Evolutionary conservation across 106 monocot genomes (phyloP).

Genomic region (Dendrobium officinale): DNA sequence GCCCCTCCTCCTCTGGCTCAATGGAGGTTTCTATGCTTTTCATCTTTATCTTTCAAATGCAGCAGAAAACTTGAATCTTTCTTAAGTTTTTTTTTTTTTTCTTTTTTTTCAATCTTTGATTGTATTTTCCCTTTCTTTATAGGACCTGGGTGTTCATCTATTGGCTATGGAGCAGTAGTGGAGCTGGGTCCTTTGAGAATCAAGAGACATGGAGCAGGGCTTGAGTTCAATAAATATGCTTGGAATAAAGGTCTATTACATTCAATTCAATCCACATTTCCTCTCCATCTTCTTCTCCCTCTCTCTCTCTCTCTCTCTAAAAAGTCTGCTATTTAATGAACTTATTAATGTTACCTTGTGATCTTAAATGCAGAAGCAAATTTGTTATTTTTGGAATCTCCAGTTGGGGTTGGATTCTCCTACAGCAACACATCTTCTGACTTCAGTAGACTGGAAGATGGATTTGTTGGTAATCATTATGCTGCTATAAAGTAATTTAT

Average conservation of each 20-base stretch:
- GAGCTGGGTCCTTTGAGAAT: slow-evolving; percentile 75
- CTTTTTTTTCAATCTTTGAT: not conserved
- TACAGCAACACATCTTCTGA: slow-evolving; percentile 76
- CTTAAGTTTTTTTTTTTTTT: not conserved
- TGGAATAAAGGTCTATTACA: slow-evolving; percentile 63
- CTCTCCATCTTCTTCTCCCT: not conserved
- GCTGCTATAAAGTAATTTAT: not conserved
- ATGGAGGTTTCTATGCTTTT: slow-evolving; percentile 46
- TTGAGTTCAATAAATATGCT: slow-evolving; percentile 74
- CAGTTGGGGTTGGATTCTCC: slow-evolving; percentile 67
- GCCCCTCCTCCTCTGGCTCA: slow-evolving; percentile 86
- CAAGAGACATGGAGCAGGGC: slow-evolving; percentile 45
- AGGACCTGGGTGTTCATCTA: slow-evolving; percentile 89
- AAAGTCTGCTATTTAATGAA: not conserved
- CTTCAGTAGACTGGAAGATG: slow-evolving; percentile 46
- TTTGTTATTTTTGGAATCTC: slow-evolving; percentile 66
- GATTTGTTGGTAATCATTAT: slow-evolving; percentile 53
- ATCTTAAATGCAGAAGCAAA: slow-evolving; percentile 52
- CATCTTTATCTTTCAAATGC: not conserved
- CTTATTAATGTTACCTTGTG: not conserved
- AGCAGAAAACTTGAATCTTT: not conserved
- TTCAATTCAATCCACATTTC: not conserved
- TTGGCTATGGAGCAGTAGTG: slow-evolving; percentile 78
- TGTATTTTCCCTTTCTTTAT: not conserved
- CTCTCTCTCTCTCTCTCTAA: not conserved